Conservation (phyloP, 2,329 filamentous ascomycete species). For the Aspergillus piperis region DNA sequence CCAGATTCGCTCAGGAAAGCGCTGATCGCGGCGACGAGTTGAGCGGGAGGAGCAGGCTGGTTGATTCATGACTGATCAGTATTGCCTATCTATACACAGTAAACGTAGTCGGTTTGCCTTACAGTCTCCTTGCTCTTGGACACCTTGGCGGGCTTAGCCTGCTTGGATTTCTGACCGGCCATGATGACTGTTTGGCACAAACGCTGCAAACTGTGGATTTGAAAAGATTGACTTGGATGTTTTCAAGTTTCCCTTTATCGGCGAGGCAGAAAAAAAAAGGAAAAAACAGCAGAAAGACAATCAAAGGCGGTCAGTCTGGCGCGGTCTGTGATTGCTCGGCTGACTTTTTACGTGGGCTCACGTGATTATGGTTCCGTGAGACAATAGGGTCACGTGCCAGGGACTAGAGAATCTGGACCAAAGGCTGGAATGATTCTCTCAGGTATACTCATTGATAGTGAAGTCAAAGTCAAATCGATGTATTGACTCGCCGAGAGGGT, state of each 20-base stretch:
- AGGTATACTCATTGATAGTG: not conserved
- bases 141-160: constrained; percentile 24
- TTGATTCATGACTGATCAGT: constrained; percentile 15
- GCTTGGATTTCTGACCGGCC: constrained; percentile 29
- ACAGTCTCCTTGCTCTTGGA: constrained; percentile 28
- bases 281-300: not conserved
- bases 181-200: constrained; percentile 23
- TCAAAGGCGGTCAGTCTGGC: not conserved
- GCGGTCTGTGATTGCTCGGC: not conserved
- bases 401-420: not conserved
- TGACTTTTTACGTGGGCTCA: not conserved
- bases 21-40: constrained; percentile 68
- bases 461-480: not conserved
- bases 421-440: no score
- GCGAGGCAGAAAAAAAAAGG: not conserved
- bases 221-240: not conserved
- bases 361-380: not conserved
- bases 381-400: not conserved
- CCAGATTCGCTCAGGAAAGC: constrained; percentile 66
- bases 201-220: not conserved
- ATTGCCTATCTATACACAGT: not conserved
- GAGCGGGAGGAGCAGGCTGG: constrained; percentile 52
- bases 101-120: not conserved
- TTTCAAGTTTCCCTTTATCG: not conserved
- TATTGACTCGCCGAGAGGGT: no score